A percentile compares a stretch with the other conserved stretches of the same genome.
phyloP scores from a whole-genome alignment of 345 rosid genomes.

The Acer campestre region DNA sequence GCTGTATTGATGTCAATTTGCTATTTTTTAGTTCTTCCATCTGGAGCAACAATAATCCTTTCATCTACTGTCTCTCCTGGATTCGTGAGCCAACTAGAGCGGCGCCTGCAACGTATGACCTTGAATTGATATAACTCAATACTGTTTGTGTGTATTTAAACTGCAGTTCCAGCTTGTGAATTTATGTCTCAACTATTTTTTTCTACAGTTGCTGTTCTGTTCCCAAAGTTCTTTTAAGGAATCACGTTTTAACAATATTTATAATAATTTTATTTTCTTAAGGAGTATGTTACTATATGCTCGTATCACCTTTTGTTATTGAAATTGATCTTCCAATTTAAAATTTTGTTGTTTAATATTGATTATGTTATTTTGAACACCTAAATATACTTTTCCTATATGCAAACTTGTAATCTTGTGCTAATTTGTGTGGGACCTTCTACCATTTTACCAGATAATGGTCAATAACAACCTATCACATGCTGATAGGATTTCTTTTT shows the following conservation, averaged over 20 bases:
- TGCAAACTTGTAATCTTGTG: not conserved
- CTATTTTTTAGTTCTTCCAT: conserved; percentile 58
- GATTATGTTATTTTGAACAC: not conserved
- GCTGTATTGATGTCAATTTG: conserved; percentile 28
- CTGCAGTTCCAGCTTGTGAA: not conserved
- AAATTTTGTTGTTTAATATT: not conserved
- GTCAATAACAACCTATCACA: too few relatives aligned
- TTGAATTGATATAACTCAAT: conserved; percentile 1
- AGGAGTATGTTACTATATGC: not conserved
- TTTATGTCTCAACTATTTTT: not conserved
- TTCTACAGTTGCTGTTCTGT: conserved; percentile 6
- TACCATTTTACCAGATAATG: too few relatives aligned
- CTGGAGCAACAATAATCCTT: conserved; percentile 76
- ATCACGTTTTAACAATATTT: not conserved
- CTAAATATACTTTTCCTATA: not conserved
- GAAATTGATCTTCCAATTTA: not conserved
- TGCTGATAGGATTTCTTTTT: too few relatives aligned
- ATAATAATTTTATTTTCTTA: not conserved
- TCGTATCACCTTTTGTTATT: not conserved
- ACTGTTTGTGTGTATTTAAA: not conserved
- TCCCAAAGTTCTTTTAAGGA: not conserved
- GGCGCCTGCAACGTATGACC: conserved; percentile 70
- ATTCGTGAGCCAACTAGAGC: conserved; percentile 72
- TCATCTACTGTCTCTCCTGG: conserved; percentile 94
- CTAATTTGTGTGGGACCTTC: too few relatives aligned